Evolutionary conservation across 129 eudicot species (phyloP), one percentile per base, ranked within the genome.

Genomic region (Scalesia atractyloides): DNA sequence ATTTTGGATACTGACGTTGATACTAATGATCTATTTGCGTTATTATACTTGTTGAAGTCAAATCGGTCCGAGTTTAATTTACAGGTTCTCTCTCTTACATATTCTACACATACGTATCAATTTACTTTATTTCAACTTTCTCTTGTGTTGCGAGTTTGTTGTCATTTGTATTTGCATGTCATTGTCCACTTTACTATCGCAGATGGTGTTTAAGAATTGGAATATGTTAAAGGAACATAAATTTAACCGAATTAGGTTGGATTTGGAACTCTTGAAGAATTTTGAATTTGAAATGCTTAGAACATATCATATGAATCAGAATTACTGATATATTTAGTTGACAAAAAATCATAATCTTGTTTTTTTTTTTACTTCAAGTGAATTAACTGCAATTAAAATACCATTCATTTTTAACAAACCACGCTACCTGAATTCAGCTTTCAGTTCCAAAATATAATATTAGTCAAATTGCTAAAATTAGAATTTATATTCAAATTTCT

Each of bases 1-100:
- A 79, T 91, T 6, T 19, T 88, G 73, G 97, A 91, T 56, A 91
- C 93, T 0, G 97, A 91, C 51, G 82, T 88, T 1, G 93, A 88
- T 53, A 84, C 89, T 0, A 96, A 91, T 26, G 96, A 91, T 68
- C 72, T 91, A 4, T 88, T 86, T 56, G 91, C 89, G 58, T 81
- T 86, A 3, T 74, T 91, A 30, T 91, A 91, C 43, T 86, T 91
- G 18, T 77, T 91, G 78, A 91, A 91, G 88, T 93, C 82, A n/a
- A 79, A 91, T 17, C 82, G 66, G 16, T 88, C 93, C 11, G 77
- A 78, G 61, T 84, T 86, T 71, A 68, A 86, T 56, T 79, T 88
- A 53, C 82, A 91, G 96, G 97, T 66, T 37, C 4, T 53, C 26
- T 2, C 15, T n/a, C 7, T 33, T 59, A 59, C 2, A 5, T 2